Conservation (phyloP, 2,329 filamentous ascomycete genomes). For the Setomelanomma holmii region DNA sequence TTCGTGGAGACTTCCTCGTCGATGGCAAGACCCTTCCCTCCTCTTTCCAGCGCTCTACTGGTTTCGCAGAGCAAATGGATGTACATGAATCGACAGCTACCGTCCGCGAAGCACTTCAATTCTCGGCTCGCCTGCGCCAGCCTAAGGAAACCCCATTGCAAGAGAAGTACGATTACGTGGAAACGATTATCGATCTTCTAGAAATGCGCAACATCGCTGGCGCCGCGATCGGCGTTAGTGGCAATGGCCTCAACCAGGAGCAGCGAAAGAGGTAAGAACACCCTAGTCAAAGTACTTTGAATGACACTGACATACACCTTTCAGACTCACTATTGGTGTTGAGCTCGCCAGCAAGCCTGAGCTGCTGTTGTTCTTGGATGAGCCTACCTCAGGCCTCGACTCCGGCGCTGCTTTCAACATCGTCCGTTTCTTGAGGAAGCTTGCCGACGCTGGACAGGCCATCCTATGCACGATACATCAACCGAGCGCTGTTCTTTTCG, state of each 20-base stretch:
- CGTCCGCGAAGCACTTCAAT: conserved; percentile 69
- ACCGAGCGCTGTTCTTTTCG: conserved; percentile 70
- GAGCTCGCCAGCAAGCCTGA: conserved; percentile 71
- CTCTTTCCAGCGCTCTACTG: conserved; percentile 81
- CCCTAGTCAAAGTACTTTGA: too few species aligned
- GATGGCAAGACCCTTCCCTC: conserved; percentile 55
- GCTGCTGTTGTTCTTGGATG: conserved; percentile 77
- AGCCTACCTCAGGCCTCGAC: conserved; percentile 77
- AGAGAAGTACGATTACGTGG: conserved; percentile 71
- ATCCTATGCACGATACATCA: conserved; percentile 75
- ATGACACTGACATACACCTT: too few species aligned
- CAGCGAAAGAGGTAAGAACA: conserved; percentile 73
- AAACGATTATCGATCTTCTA: conserved; percentile 68
- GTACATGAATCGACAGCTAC: conserved; percentile 68
- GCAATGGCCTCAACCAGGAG: conserved; percentile 61
- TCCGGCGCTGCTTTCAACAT: conserved; percentile 72
- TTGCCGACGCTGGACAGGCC: conserved; percentile 71
- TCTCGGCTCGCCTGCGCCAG: conserved; percentile 69
- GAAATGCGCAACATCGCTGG: conserved; percentile 71
- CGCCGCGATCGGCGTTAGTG: conserved; percentile 67
- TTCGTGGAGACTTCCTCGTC: conserved; percentile 55
- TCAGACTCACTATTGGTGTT: conserved; percentile 69
- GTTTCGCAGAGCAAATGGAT: conserved; percentile 74
- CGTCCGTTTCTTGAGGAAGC: conserved; percentile 69
- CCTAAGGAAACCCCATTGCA: conserved; percentile 62